Base-by-base conservation (phyloP, 257 asterid genomes). In the Solanum stenotomum region DNA sequence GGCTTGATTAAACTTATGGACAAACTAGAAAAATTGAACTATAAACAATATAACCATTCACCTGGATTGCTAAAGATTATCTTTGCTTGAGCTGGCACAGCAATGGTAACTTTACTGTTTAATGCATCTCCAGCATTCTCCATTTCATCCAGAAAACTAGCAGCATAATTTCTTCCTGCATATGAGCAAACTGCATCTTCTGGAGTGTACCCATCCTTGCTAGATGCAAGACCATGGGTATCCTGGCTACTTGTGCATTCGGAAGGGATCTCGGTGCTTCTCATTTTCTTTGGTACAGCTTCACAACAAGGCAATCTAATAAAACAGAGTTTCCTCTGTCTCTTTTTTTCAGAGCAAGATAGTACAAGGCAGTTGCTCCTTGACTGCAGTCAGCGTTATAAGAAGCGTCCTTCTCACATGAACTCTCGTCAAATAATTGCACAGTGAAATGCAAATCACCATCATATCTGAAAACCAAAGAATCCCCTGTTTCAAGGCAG, bases 341-440 rank as follows among this genome's bases (percentile, higher is more conserved):
- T 89, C 98, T 91, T 91, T 94, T 95, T 72, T 85, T 94, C 89
- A 76, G 74, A 38, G 82, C 22, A 91, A 63, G 89, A 88, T 71
- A 86, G 46, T 84, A 86, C 84, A 59, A 87, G 90, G 88, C 90
- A 89, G 90, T 91, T 68, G 90, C 87, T 89, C 88, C 93, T 91
- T 94, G 98, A 90, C 94, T 91, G 92, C 93, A 92, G 49, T 87
- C 90, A 85, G 95, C 94, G 52, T 86, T 89, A 87, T 92, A 93
- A 82, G 98, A 90, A 71, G 89, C 86, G 88, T 91, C 98, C 92
- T 96, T 96, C 93, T 96, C 98, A 81, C 99, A 96, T 88, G 92
- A 91, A 86, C 92, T 91, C 86, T 86, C 90, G 85, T 96, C 98
- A 87, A 96, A 96, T 86, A 94, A 84, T 92, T 91, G 99, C 89